Base-by-base conservation (phyloP, 352 stramenopile species). In the Phytopythium kandeliae region DNA sequence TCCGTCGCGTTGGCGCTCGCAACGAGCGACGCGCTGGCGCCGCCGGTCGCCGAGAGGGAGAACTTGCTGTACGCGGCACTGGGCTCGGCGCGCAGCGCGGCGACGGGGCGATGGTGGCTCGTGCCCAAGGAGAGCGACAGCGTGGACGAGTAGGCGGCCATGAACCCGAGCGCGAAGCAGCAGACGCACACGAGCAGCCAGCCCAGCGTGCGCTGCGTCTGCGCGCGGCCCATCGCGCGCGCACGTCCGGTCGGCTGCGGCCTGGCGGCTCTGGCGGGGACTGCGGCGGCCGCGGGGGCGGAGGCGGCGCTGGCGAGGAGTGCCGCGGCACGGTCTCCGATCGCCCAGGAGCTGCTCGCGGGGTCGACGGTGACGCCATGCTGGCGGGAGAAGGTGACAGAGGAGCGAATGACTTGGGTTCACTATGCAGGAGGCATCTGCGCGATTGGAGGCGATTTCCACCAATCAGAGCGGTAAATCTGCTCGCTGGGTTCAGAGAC, bases 111-210 rank as follows among this genome's bases (percentile, higher is more conserved):
- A 63, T 31, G 35, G 35, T 22, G 19, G 52, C n/a, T n/a, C n/a
- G n/a, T n/a, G n/a, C n/a, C n/a, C n/a, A n/a, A 37, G 8, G 52
- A 43, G 41, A 63, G 38, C 31, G 55, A 60, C 30, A 69, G 59
- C 17, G 36, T 57, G 44, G 33, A 65, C 28, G 56, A 51, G 54
- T 72, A 70, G 6, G 67, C 66, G 24, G 55, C 57, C n/a, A 76
- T 43, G 17, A 61, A 67, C 6, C 67, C 67, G 45, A 76, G 47
- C 1, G 54, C 54, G 48, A 76, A 66, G 60, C 67, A 76, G 57
- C 63, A 70, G 24, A 65, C 50, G 49, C 67, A 76, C 48, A 57
- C 63, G 40, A 76, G 36, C 4, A 76, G 41, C 67, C 67, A 76
- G 34, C 49, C 42, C 22, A 73, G 46, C 51, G 63, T 62, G 22